Conservation (phyloP, 2,329 filamentous ascomycete species). For the Beauveria sp. region DNA sequence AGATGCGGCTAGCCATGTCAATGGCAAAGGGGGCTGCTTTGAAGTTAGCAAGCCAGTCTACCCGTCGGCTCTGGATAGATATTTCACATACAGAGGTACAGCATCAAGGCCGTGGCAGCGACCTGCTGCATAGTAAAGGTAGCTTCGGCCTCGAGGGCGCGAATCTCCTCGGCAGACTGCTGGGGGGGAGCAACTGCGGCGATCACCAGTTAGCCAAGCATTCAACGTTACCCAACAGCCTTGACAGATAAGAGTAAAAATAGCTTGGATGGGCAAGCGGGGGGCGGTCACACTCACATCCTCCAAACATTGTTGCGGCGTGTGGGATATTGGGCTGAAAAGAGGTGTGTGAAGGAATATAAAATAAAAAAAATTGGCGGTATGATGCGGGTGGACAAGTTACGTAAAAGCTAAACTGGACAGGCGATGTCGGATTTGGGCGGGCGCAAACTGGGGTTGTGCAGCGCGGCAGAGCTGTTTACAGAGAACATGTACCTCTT, state of each 20-base stretch:
- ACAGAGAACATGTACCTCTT: not conserved
- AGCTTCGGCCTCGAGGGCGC: constrained; percentile 60
- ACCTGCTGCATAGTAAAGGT: constrained; percentile 60
- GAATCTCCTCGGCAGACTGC: constrained; percentile 62
- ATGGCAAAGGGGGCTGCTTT: constrained; percentile 49
- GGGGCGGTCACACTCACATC: constrained; percentile 31
- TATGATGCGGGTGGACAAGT: constrained; percentile 5
- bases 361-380: not conserved
- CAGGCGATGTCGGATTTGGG: not conserved
- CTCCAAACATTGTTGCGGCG: constrained; percentile 21
- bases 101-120: constrained; percentile 54
- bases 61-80: not conserved
- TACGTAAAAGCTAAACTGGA: constrained; percentile 2
- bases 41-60: not conserved
- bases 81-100: constrained; percentile 66
- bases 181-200: constrained; percentile 58
- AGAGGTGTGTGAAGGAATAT: not conserved
- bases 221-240: not conserved
- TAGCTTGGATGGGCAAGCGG: not conserved
- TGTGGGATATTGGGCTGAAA: not conserved
- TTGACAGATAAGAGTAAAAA: not conserved
- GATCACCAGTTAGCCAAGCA: not conserved
- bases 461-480: not conserved
- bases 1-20: constrained; percentile 40
- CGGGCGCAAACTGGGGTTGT: no score